Percentiles rank a stretch among this genome's conserved stretches.
These are phyloP conservation scores for Ballota nigra DNA, from an alignment of 257 asterid species.

Conservation along the genomic window DNA sequence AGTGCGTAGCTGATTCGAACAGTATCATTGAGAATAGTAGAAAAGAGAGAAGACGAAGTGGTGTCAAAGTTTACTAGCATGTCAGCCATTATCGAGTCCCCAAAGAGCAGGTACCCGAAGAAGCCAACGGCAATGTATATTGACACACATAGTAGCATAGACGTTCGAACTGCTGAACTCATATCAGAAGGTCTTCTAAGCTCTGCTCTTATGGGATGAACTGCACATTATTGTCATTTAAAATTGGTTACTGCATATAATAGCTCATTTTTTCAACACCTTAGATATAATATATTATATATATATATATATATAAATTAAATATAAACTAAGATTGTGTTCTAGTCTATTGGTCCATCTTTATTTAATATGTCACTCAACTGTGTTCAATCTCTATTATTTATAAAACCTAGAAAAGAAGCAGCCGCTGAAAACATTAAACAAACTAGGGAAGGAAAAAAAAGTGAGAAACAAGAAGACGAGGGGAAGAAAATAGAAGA, in stretches of 20 bases:
- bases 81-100: slow-evolving; percentile 93
- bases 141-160: slow-evolving; percentile 59
- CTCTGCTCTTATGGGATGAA: slow-evolving; percentile 98
- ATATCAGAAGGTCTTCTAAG: slow-evolving; percentile 84
- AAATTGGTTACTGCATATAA: neutral
- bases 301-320: too few relatives aligned
- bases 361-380: too few relatives aligned
- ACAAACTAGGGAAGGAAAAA: too few relatives aligned
- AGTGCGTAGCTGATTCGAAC: slow-evolving; percentile 86
- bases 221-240: slow-evolving; percentile 39
- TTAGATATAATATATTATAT: too few relatives aligned
- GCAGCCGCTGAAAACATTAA: too few relatives aligned
- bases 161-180: slow-evolving; percentile 75
- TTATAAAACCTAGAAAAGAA: too few relatives aligned
- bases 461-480: too few relatives aligned
- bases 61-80: slow-evolving; percentile 88
- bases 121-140: slow-evolving; percentile 87
- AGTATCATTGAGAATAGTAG: slow-evolving; percentile 48
- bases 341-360: too few relatives aligned
- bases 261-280: too few relatives aligned
- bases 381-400: too few relatives aligned
- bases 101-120: slow-evolving; percentile 90
- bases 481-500: too few relatives aligned
- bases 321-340: too few relatives aligned
- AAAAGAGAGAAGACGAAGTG: slow-evolving; percentile 50